Percentiles rank a stretch among this genome's conserved stretches.
These are phyloP conservation scores for Strigomonas culicis DNA, from an alignment of 208 protist species.

Conservation along the genomic window DNA sequence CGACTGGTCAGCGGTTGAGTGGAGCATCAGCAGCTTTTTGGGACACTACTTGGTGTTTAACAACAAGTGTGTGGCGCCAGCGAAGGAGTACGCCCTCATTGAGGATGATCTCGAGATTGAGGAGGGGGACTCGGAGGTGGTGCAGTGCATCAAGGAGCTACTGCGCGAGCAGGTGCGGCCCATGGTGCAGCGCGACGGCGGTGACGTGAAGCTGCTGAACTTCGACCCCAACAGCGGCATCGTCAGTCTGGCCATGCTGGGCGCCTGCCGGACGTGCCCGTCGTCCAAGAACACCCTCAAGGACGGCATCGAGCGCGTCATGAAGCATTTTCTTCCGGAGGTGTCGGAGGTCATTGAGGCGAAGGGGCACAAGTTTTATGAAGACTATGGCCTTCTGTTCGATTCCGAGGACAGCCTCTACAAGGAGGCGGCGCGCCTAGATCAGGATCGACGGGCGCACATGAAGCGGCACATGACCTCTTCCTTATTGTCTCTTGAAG, in stretches of 20 bases:
- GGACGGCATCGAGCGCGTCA: constrained; percentile 87
- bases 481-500: constrained; percentile 65
- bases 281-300: constrained; percentile 90
- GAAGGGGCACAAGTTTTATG: constrained; percentile 78
- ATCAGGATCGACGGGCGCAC: constrained; percentile 44
- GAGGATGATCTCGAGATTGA: constrained; percentile 74
- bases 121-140: constrained; percentile 77
- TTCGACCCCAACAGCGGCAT: constrained; percentile 87
- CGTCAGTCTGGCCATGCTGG: constrained; percentile 88
- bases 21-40: constrained; percentile 86
- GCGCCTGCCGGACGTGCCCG: constrained; percentile 87
- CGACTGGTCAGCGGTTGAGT: constrained; percentile 70
- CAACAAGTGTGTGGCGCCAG: constrained; percentile 62
- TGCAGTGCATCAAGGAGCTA: constrained; percentile 95
- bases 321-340: constrained; percentile 92
- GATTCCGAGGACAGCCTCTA: constrained; percentile 76
- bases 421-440: constrained; percentile 60
- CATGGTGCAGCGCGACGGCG: constrained; percentile 92
- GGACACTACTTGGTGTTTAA: constrained; percentile 85
- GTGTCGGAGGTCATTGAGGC: constrained; percentile 76
- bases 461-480: constrained; percentile 43
- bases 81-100: constrained; percentile 72
- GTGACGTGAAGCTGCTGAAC: constrained; percentile 86
- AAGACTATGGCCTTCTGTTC: constrained; percentile 78
- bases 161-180: constrained; percentile 86